A percentile compares a stretch with the other conserved stretches of the same genome.
Evolutionary conservation across 2,329 filamentous ascomycete species (phyloP).

Genomic region (Thelonectria olida): DNA sequence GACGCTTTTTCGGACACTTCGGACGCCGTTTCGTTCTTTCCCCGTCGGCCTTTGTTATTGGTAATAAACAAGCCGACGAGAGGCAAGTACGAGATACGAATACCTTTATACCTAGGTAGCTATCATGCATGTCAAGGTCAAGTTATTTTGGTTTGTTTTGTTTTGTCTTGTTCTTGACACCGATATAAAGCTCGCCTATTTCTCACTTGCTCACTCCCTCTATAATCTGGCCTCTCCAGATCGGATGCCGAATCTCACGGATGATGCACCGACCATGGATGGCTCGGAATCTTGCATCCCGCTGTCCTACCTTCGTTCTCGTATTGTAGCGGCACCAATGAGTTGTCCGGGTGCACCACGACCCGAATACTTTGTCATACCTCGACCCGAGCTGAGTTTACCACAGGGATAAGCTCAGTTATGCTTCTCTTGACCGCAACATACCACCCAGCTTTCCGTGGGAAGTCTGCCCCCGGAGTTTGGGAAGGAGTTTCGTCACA

Average conservation of each 20-base stretch:
- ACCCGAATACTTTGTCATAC: constrained; percentile 14
- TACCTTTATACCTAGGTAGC: neutral
- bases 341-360: neutral
- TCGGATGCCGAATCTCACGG: neutral
- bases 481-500: neutral
- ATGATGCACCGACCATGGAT: neutral
- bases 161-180: neutral
- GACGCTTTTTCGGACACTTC: constrained; percentile 19
- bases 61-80: too few relatives aligned
- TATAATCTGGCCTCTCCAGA: neutral
- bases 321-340: constrained; percentile 10
- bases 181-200: constrained; percentile 8
- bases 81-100: neutral
- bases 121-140: neutral
- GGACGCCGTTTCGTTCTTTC: neutral
- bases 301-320: constrained; percentile 10
- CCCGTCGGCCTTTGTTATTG: too few relatives aligned
- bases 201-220: too few relatives aligned
- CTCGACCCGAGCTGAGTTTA: neutral
- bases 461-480: neutral
- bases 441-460: neutral
- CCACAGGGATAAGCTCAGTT: neutral
- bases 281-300: neutral
- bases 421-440: neutral
- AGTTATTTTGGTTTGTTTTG: too few relatives aligned